Base-by-base conservation (phyloP, 2,329 filamentous ascomycete genomes). In the Fusarium marasasianum region DNA sequence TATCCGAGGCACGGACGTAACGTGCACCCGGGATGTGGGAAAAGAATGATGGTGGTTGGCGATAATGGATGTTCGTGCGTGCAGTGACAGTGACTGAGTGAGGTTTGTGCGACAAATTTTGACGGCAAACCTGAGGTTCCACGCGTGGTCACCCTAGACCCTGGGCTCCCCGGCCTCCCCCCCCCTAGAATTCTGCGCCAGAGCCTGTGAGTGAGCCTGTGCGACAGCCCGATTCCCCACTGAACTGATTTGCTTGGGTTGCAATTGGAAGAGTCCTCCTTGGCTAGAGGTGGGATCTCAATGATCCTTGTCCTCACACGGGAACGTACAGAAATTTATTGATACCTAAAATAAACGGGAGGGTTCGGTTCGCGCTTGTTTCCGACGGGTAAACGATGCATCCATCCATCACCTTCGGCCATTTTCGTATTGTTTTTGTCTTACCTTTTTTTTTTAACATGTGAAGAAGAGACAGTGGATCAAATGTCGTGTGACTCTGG, bases 21-120 rank as follows among this genome's bases (percentile, higher is more conserved):
- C 48, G 38, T 43, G 33, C 44, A 50, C 31, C 24, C 47, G 44
- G 38, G 33, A 38, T 35, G 53, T 35, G 44, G 40, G 54, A 69
- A 57, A 41, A 45, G 45, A 61, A 51, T 44, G 38, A 59, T 29
- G 48, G 50, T 48, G 55, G 51, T 59, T 41, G 51, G 24, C 35
- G 51, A 37, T 53, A 45, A 45, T 45, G 44, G 44, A 45, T 45
- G 44, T 45, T 45, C 33, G 31, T 45, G 54, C 24, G 35, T 26
- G 24, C 17, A 24, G 22, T 35, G 38, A 56, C 26, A 22, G 13
- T 51, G 48, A 51, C 31, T 35, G 31, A 26, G n/a, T 37, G 40
- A 47, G 54, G 31, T 48, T 69, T 65, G 67, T 65, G 66, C 66
- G 58, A 70, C 67, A 70, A 58, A 70, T 44, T 70, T 57, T 68